These are phyloP conservation scores for Suaeda aralocaspica DNA, from an alignment of 148 eudicot genomes.

Conservation along the genomic window DNA sequence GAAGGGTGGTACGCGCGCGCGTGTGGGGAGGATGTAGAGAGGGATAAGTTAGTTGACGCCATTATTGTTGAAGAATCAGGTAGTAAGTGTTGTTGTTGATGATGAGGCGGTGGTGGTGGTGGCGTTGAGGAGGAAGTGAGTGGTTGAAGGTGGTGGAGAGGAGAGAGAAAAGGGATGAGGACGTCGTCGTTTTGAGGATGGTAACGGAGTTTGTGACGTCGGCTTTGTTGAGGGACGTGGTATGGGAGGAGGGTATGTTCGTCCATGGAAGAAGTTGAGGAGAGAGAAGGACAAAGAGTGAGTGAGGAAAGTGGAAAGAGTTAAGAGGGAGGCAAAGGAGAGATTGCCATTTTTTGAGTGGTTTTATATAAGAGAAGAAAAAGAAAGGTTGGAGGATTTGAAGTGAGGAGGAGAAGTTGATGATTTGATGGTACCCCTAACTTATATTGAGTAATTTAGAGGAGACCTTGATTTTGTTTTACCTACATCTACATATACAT, in stretches of 20 bases:
- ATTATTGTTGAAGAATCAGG: not conserved
- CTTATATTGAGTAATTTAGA: too few relatives aligned
- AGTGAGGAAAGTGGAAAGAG: not conserved
- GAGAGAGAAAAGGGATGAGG: slow-evolving; percentile 2
- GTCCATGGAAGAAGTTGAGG: too few relatives aligned
- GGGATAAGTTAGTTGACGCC: slow-evolving; percentile 6
- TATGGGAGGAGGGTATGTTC: slow-evolving; percentile 14
- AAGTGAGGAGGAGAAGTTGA: too few relatives aligned
- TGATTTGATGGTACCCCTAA: not conserved
- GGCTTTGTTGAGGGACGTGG: slow-evolving; percentile 44
- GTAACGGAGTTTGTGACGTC: slow-evolving; percentile 40
- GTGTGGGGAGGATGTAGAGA: slow-evolving; percentile 31
- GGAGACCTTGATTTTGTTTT: too few relatives aligned
- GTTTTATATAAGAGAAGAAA: not conserved
- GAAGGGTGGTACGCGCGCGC: slow-evolving; percentile 21
- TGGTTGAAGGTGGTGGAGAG: slow-evolving; percentile 4
- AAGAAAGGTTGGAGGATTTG: too few relatives aligned
- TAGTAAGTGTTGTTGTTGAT: too few relatives aligned
- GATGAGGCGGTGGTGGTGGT: too few relatives aligned
- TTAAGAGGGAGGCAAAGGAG: slow-evolving; percentile 4
- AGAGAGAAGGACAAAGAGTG: not conserved
- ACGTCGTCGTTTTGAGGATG: slow-evolving; percentile 14
- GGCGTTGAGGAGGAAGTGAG: not conserved
- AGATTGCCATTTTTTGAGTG: too few relatives aligned
- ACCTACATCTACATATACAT: too few relatives aligned